Base-by-base conservation (phyloP, 78 protist genomes). In the Dictyostelium purpureum region DNA sequence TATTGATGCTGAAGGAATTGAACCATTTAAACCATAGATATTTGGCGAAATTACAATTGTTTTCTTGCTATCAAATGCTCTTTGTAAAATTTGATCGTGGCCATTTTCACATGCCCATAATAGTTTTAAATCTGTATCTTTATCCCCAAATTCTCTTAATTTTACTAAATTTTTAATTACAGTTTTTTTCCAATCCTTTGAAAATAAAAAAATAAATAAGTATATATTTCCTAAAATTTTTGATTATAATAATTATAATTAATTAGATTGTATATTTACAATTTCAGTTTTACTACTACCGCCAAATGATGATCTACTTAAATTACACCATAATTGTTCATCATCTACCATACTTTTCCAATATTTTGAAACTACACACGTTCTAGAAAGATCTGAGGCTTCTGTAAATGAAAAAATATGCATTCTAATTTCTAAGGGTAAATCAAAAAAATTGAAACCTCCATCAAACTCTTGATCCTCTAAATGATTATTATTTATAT, bases 21-120 rank as follows among this genome's bases (percentile, higher is more conserved):
- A 57, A 56, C 65, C 31, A 40, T 21, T 69, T 40, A 69, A 69
- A n/a, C 33, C 21, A 26, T 51, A 67, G 4, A 12, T 26, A 26
- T 71, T 11, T 35, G 85, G 71, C 18, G 52, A 63, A 65, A 28
- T n/a, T 0, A 59, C 56, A 21, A 21, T 81, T 18, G 56, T 47
- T 69, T 76, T 85, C 66, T 85, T 70, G 24, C 73, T 51, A 31
- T 73, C 82, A 47, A 85, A 85, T 21, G 75, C 70, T 61, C 82
- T 52, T 45, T 70, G 82, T 16, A 85, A 45, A 7, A 85, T 47
- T 73, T 85, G 92, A 35, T 85, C 83, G 61, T 85, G 92, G 1
- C 92, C 92, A 85, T 85, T 85, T 35, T 85, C 92, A 35, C 92
- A 85, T 59, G 92, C 92, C 92, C 92, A 85, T 19, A 85, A 47